A percentile compares a stretch with the other conserved stretches of the same genome.
Conservation (phyloP, 2,329 filamentous ascomycete genomes). For the Verticillium longisporum region DNA sequence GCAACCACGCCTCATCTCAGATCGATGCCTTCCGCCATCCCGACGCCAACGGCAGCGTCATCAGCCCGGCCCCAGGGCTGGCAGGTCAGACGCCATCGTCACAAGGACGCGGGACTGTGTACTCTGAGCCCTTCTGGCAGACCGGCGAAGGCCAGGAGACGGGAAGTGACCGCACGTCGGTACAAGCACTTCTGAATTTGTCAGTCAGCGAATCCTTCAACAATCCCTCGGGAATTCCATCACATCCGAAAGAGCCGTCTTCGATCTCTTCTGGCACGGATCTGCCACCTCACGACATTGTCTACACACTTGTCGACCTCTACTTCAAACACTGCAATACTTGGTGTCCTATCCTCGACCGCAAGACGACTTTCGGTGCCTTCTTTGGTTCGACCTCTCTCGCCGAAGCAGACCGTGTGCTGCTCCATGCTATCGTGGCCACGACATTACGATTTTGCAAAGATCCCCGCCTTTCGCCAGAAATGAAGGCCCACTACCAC, state of each 20-base stretch:
- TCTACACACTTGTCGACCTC: conserved; percentile 53
- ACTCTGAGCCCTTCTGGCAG: conserved; percentile 26
- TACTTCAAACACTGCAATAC: conserved; percentile 61
- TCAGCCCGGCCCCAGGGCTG: conserved; percentile 10
- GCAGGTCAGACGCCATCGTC: conserved; percentile 12
- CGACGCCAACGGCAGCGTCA: conserved; percentile 13
- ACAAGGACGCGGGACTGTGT: conserved; percentile 30
- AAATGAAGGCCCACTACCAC: conserved; percentile 31
- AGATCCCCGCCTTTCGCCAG: conserved; percentile 27
- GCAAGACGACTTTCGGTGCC: conserved; percentile 30
- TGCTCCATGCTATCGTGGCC: conserved; percentile 36
- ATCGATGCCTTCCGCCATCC: conserved; percentile 16
- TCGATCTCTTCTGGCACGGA: conserved; percentile 33
- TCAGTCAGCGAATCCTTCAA: conserved; percentile 8
- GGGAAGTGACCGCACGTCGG: conserved; percentile 10
- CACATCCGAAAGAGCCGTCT: conserved; percentile 16
- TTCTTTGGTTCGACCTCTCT: conserved; percentile 33
- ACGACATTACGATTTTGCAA: conserved; percentile 34
- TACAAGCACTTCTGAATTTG: conserved; percentile 13
- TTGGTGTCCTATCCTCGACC: conserved; percentile 43
- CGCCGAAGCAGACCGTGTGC: conserved; percentile 29
- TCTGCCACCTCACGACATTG: conserved; percentile 52
- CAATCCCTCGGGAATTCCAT: background rate
- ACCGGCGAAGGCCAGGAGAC: conserved; percentile 15
- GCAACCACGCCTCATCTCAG: conserved; percentile 25